Evolutionary conservation across 805 yeast genomes (phyloP), one percentile per base, ranked within the genome.

Genomic region (Sungouiozyma ichnusensis): DNA sequence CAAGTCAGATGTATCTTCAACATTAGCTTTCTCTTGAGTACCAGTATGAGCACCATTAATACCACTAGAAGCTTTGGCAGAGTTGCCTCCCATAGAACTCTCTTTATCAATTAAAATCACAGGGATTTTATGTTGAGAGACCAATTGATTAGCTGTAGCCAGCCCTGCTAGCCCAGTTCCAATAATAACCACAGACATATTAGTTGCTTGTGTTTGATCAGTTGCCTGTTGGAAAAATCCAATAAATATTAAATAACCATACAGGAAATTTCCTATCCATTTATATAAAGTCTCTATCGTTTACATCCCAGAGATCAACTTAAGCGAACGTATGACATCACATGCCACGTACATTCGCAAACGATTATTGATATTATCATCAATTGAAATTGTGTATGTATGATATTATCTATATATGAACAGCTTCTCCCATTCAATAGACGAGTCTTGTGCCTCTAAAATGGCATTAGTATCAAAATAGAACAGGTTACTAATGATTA

Each of bases 1-100:
- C 40, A 67, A 63, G 17, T 74, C 74, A 3, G 73, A 74, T 1
- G 77, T 64, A 54, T 85, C 94, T 27, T 65, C 56, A 33, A 79
- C 69, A 6, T 66, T 56, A 29, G 67, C 58, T 6, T 60, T 43
- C 31, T 67, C 63, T 55, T 83, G 95, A 3, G 81, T 74, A 15
- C 71, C 54, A 0, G 94, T 80, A 32, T 70, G 64, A 0, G 84
- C 79, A n/a, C 92, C 95, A 54, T 76, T 76, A 42, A 77, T 76
- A 17, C 82, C 82, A 18, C 78, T 72, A 3, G 79, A 73, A 0
- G 82, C 82, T 56, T 75, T 76, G 42, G 69, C 67, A 2, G 81
- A 76, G 48, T 77, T 77, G 5, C 81, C 81, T 24, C 82, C 82
- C 29, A 73, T 53, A 20, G 63, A 62, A 13, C 58, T 59, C 0